phyloP scores from a whole-genome alignment of 2,329 filamentous ascomycete genomes.

The Phialophora macrospora region DNA sequence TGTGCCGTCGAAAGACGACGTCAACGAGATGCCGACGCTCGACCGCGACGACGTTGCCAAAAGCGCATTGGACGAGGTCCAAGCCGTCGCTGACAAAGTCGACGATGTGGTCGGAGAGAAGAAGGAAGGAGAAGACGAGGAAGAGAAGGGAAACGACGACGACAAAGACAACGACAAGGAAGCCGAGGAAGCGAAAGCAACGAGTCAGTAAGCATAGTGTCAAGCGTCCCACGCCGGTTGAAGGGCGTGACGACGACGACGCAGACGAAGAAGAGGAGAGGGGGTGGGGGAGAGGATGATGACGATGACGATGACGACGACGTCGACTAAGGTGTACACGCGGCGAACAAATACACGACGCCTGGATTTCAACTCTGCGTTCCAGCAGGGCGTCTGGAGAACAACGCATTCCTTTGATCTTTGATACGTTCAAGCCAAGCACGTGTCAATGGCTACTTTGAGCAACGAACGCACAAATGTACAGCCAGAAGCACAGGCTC shows the following conservation, averaged over 20 bases:
- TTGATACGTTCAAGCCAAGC: neutral
- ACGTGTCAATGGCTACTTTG: neutral
- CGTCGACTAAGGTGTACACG: neutral
- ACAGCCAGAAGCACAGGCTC: neutral
- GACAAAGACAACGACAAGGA: constrained; percentile 15
- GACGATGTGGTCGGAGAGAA: constrained; percentile 27
- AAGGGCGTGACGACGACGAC: neutral
- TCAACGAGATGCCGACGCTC: constrained; percentile 49
- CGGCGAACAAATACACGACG: neutral
- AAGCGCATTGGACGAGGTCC: constrained; percentile 34
- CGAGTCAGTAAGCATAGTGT: neutral
- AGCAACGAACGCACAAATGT: neutral
- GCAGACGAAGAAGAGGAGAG: neutral
- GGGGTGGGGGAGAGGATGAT: neutral
- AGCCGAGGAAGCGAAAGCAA: neutral
- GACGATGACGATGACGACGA: neutral
- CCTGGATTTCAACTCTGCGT: constrained; percentile 11
- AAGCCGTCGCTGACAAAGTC: constrained; percentile 27
- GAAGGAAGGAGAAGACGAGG: constrained; percentile 19
- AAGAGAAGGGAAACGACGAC: neutral
- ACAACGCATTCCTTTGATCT: neutral
- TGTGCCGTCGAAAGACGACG: constrained; percentile 46
- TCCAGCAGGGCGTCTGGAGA: constrained; percentile 19
- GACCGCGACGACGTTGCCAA: constrained; percentile 48
- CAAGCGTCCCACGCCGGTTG: neutral